Base-by-base conservation (phyloP, 2,329 filamentous ascomycete species). In the Sporothrix dimorphospora region DNA sequence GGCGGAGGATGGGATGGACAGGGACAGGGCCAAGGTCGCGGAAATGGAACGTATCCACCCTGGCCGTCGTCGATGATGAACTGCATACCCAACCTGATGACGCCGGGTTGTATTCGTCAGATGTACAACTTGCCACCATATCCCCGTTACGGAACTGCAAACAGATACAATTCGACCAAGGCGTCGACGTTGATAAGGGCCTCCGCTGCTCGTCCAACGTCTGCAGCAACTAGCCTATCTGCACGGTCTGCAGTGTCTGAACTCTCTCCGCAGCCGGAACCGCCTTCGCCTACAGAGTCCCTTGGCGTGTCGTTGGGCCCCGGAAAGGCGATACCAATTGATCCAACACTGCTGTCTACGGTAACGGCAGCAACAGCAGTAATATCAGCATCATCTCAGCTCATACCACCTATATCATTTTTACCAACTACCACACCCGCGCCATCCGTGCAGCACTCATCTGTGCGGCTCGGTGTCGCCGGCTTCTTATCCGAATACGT, bases 401-500 rank as follows among this genome's bases (percentile, higher is more conserved):
- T n/a, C 12, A 24, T 42, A 6, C 61, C 42, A 19, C 21, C 61
- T 40, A 19, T 30, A 4, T n/a, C 61, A 27, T n/a, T 47, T 65
- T 30, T 14, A 19, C 21, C 61, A 30, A 19, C 57, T 16, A 14
- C 34, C 21, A 16, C 34, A 42, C 40, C 49, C 12, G 9, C 27
- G 11, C 6, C 19, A 30, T 6, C 21, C 19, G 21, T 30, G 11
- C 72, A 76, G 73, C 82, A 34, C n/a, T 68, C 83, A 0, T 77
- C 78, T 0, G 81, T 82, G 8, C 81, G 82, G 0, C 78, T 86
- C 63, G 85, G 82, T 38, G 79, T 87, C 27, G 84, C 84, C 1
- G 85, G 85, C 8, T 87, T 87, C 76, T 81, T 87, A 0, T 83
- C 85, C 21, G 78, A 87, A 74, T 83, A 82, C 74, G 81, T 83